Percentiles rank a stretch among this genome's conserved stretches.
phyloP scores from a whole-genome alignment of 495 filamentous ascomycete species.

The Platismatia glauca region DNA sequence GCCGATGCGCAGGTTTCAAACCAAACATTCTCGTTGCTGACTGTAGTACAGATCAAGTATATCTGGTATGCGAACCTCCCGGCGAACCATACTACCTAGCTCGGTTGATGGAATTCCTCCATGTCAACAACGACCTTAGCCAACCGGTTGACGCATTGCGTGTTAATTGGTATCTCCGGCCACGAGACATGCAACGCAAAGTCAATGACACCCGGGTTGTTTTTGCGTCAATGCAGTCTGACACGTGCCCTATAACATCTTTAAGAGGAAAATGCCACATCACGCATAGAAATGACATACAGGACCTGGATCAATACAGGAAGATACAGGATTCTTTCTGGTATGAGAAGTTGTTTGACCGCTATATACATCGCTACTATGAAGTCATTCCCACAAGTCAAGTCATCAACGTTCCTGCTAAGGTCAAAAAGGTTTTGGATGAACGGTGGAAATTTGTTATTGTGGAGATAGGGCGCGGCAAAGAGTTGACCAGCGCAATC shows the following conservation, averaged over 20 bases:
- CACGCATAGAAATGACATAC: conserved; percentile 75
- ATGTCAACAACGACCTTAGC: conserved; percentile 60
- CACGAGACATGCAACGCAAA: conserved; percentile 88
- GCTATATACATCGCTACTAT: conserved; percentile 96
- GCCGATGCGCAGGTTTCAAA: background rate
- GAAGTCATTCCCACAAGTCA: conserved; percentile 86
- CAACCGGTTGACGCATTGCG: conserved; percentile 77
- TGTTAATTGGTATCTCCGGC: conserved; percentile 97
- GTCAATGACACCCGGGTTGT: conserved; percentile 80
- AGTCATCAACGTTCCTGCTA: conserved; percentile 91
- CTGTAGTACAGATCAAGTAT: conserved; percentile 73
- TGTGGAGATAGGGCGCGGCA: conserved; percentile 81
- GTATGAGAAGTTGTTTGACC: conserved; percentile 96
- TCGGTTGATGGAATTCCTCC: conserved; percentile 92
- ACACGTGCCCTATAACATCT: conserved; percentile 84
- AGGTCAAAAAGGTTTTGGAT: conserved; percentile 89
- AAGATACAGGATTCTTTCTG: conserved; percentile 80
- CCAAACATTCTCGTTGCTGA: conserved; percentile 16
- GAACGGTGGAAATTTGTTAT: conserved; percentile 93
- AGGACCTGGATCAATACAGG: conserved; percentile 73
- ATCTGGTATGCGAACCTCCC: conserved; percentile 93
- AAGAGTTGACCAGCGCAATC: conserved; percentile 92
- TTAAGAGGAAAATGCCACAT: conserved; percentile 90
- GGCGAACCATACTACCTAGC: conserved; percentile 97
- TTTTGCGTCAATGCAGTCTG: conserved; percentile 97